Conservation (phyloP, 306 rosid genomes). For the Cucumis melo region DNA sequence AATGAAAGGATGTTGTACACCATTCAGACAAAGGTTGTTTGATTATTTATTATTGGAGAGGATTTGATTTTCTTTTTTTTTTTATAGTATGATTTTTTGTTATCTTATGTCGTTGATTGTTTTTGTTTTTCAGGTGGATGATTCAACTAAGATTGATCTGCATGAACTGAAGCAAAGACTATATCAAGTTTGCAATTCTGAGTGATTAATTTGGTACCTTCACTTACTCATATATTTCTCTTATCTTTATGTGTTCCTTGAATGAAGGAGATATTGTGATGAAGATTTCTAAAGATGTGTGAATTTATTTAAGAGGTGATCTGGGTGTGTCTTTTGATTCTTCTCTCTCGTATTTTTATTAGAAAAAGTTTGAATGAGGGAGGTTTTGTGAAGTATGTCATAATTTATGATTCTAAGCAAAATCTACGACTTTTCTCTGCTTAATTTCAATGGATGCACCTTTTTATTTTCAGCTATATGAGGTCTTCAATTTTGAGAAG, state of each 20-base stretch:
- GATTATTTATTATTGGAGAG: not conserved
- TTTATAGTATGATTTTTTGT: not conserved
- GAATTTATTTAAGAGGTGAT: too few species aligned
- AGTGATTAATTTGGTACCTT: too few species aligned
- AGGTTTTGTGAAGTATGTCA: not conserved
- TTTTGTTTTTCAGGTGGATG: conserved; percentile 19
- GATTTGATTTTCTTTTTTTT: not conserved
- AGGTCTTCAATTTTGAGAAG: not conserved
- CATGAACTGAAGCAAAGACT: conserved; percentile 19
- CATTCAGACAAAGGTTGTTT: conserved; percentile 22
- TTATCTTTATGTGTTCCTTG: not conserved
- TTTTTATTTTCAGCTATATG: not conserved
- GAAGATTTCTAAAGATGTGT: too few species aligned
- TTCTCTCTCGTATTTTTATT: too few species aligned
- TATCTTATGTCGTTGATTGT: not conserved
- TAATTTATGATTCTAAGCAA: not conserved
- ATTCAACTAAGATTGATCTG: conserved; percentile 12
- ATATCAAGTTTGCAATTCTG: conserved; percentile 9
- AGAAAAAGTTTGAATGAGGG: not conserved
- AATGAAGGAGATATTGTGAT: not conserved
- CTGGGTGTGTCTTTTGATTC: too few species aligned
- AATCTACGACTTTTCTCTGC: not conserved
- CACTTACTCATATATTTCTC: not conserved
- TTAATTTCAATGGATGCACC: not conserved
- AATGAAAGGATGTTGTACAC: conserved; percentile 21